Conservation (phyloP, 805 yeast species). For the Lipomyces sp. region DNA sequence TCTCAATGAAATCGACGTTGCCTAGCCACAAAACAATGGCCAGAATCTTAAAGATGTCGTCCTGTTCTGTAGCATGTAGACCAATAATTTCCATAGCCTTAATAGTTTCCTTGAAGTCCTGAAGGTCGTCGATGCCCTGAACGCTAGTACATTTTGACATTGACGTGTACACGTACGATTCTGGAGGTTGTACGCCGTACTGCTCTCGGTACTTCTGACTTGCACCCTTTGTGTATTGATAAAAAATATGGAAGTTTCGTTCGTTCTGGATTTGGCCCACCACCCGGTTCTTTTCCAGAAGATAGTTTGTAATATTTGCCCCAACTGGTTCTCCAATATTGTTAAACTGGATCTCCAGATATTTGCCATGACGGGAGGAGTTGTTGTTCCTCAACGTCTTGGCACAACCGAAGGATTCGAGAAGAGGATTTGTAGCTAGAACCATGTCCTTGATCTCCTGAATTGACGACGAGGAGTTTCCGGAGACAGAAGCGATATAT, state of each 20-base stretch:
- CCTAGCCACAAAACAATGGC: constrained; percentile 94
- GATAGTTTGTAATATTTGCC: constrained; percentile 93
- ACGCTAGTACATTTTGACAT: constrained; percentile 85
- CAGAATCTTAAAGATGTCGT: constrained; percentile 81
- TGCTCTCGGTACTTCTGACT: constrained; percentile 78
- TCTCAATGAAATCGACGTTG: constrained; percentile 81
- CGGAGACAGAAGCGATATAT: constrained; percentile 83
- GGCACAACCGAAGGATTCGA: constrained; percentile 93
- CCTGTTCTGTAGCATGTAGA: constrained; percentile 79
- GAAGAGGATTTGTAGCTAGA: constrained; percentile 89
- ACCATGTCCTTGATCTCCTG: constrained; percentile 95
- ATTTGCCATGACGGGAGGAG: constrained; percentile 91
- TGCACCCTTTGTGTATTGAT: constrained; percentile 92
- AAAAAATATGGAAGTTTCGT: constrained; percentile 95
- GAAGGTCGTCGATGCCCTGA: constrained; percentile 79
- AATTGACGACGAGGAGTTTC: constrained; percentile 67
- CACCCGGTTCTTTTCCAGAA: constrained; percentile 93
- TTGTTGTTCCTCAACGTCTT: constrained; percentile 87
- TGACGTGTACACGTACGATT: constrained; percentile 86
- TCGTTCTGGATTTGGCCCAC: constrained; percentile 93
- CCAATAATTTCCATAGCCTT: constrained; percentile 91
- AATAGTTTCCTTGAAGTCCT: constrained; percentile 79
- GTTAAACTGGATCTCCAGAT: constrained; percentile 88
- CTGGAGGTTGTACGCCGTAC: constrained; percentile 93
- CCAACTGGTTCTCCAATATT: constrained; percentile 84